phyloP scores from a whole-genome alignment of 441 rosid genomes.

The Raphanus hybrid region DNA sequence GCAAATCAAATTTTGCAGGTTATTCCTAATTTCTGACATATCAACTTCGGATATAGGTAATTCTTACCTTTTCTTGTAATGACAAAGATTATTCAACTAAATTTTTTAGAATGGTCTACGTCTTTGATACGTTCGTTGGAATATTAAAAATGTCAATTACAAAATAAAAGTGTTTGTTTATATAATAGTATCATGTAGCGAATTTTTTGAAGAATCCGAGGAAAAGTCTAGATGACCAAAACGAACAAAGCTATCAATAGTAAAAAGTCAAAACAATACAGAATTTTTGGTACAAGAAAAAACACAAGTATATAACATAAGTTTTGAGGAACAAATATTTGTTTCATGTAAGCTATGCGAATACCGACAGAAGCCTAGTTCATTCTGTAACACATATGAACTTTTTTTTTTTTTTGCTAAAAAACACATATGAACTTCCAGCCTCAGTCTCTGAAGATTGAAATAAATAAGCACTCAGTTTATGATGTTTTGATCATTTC shows the following conservation, averaged over 20 bases:
- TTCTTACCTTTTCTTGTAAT: not conserved
- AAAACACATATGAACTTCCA: not conserved
- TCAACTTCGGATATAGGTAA: too few species aligned
- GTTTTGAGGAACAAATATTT: not conserved
- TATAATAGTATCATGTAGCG: not conserved
- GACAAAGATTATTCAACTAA: slow-evolving; percentile 35
- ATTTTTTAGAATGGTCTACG: slow-evolving; percentile 3
- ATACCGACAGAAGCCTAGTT: not conserved
- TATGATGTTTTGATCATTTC: not conserved
- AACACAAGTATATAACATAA: not conserved
- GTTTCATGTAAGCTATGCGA: not conserved
- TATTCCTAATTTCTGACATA: too few species aligned
- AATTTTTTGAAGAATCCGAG: not conserved
- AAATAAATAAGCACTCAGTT: not conserved
- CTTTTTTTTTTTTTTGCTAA: too few species aligned
- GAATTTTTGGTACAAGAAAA: not conserved
- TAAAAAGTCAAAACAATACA: not conserved
- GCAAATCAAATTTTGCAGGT: too few species aligned
- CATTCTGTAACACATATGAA: not conserved
- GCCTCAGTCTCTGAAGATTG: not conserved
- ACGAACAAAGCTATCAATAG: not conserved
- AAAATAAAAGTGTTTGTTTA: not conserved
- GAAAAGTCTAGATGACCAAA: slow-evolving; percentile 17
- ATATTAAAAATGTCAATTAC: not conserved
- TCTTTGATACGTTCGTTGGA: slow-evolving; percentile 9